Evolutionary conservation across 805 yeast species (phyloP).

Genomic region (Candida yuanshanica): DNA sequence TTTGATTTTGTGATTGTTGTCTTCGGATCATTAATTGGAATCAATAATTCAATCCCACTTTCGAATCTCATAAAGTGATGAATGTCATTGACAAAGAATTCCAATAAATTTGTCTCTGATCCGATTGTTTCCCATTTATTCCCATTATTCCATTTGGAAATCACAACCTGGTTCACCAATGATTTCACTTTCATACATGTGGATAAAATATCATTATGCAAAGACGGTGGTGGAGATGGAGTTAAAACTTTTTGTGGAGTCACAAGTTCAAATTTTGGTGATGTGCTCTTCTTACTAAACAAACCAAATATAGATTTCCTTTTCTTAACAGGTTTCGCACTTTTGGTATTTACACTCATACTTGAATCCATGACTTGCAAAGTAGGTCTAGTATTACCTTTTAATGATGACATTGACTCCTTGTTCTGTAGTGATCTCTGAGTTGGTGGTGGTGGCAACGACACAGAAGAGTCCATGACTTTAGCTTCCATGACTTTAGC

Average conservation of each 20-base stretch:
- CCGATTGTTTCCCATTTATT: conserved; percentile 21
- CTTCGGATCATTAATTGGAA: conserved; percentile 8
- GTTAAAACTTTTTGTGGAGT: neutral
- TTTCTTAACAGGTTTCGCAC: conserved; percentile 11
- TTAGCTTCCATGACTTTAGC: neutral
- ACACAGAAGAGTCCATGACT: neutral
- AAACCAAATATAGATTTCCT: conserved; percentile 22
- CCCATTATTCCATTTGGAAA: conserved; percentile 16
- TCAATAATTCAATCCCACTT: neutral
- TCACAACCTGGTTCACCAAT: conserved; percentile 3
- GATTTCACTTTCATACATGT: neutral
- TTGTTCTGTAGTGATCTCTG: neutral
- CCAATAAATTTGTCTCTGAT: conserved; percentile 11
- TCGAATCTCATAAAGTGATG: conserved; percentile 9
- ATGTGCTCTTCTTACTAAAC: conserved; percentile 14
- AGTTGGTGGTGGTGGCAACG: neutral
- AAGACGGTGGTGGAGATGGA: conserved; percentile 8
- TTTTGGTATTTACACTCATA: neutral
- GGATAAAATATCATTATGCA: conserved; percentile 1
- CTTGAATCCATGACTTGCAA: neutral
- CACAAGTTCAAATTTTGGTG: conserved; percentile 22
- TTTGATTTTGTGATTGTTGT: conserved; percentile 8
- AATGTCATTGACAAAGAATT: conserved; percentile 12
- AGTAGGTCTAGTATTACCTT: neutral
- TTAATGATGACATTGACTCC: neutral